Base-by-base conservation (phyloP, 2,329 filamentous ascomycete genomes). In the Cercospora sp. region DNA sequence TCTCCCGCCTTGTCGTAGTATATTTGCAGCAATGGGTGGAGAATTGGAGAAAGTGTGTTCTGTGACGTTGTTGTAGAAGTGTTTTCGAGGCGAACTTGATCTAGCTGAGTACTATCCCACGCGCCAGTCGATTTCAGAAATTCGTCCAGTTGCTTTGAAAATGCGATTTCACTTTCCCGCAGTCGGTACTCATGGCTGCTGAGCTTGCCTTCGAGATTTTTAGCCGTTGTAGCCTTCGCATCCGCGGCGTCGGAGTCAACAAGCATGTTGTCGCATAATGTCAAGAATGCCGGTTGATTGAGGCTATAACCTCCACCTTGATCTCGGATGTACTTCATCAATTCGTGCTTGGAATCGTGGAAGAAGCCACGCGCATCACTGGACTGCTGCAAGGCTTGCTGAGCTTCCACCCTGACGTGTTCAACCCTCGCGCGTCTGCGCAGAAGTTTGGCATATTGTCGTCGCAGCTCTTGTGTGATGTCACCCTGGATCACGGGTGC, bases 1-100 rank as follows among this genome's bases (percentile, higher is more conserved):
- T 64, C 57, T 5, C 67, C 64, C 7, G 26, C 55, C 13, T 55
- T 59, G 28, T 61, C 55, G 23, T 66, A 67, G 30, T 67, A 69
- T 5, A 4, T 18, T 20, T 63, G 55, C 5, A 65, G 31, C 8
- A 59, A 16, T 8, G 66, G 66, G 28, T 68, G 3, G 12, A 64
- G 30, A 12, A 9, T 26, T 20, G 42, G 28, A 8, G 60, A 63
- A 9, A 1, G 23, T 5, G 60, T 31, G 10, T 13, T 20, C 42
- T 30, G 26, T 8, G 60, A 51, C 7, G 3, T 23, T 3, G 9
- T 8, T 6, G 28, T 5, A 16, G 28, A 16, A 16, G 23, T 20
- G 12, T 33, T 28, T 18, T 16, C 26, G 23, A 53, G 23, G 7
- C 18, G 28, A 26, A 13, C 5, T 5, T 33, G 28, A 30, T 31